Base-by-base conservation (phyloP, 148 eudicot species). In the Euryodendron excelsum region DNA sequence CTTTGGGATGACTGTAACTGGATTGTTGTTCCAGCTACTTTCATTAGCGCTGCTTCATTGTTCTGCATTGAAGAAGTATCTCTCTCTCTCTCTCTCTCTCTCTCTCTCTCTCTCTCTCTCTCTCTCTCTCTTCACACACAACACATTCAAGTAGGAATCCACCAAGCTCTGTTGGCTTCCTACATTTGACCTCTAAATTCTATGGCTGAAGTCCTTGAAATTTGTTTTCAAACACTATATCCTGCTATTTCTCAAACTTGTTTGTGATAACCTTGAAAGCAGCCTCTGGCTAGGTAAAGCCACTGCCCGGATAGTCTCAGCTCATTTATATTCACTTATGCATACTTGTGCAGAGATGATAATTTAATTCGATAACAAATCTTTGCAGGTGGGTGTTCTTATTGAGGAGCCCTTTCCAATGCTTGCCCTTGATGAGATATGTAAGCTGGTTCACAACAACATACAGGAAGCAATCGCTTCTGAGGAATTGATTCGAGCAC, bases 1-100 rank as follows among this genome's bases (percentile, higher is more conserved):
- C 89, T 96, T 21, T 96, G 98, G 99, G 99, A 96, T 72, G 99
- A 96, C 67, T 96, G 99, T 82, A 89, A 96, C 77, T 96, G 98
- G 99, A 93, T 96, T 78, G 98, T 96, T 39, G 92, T 95, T 79
- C 99, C 99, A 27, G 97, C 99, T 20, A 95, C 97, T 75, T 91
- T 91, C 76, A 77, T 95, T 77, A 95, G 99, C 59, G 99, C 97
- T 33, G 94, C 97, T 77, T 89, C 96, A n/a, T 75, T 95, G 76
- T 95, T 93, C 88, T 95, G 97, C 89, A 95, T 95, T 18, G 97
- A 95, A 88, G 99, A 95, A 91, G 98, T 91, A 69, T 6, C 30
- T 58, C 64, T 62, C 63, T 71, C 63, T 64, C n/a, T n/a, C n/a
- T n/a, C n/a, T n/a, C n/a, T n/a, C n/a, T n/a, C n/a, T n/a, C n/a